These are phyloP conservation scores for Annona squamosa DNA, from an alignment of 164 flowering plant genomes.

Conservation along the genomic window DNA sequence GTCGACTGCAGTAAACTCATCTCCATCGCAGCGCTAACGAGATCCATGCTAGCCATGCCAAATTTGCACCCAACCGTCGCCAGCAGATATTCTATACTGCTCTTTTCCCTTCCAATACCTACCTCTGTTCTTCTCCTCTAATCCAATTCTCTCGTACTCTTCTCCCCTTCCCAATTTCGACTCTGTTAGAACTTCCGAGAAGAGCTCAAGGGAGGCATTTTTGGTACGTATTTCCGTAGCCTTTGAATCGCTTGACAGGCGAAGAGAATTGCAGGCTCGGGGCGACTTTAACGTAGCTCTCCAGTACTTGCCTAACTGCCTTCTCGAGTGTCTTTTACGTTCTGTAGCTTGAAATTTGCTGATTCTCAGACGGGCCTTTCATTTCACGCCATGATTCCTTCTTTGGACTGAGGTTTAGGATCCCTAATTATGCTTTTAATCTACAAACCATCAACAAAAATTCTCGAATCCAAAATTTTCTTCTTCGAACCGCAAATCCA, in stretches of 20 bases:
- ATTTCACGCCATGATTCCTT: background rate
- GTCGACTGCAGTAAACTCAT: no score
- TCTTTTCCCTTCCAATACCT: conserved; percentile 30
- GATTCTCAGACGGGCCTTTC: background rate
- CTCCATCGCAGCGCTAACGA: no score
- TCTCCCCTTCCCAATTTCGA: conserved; percentile 26
- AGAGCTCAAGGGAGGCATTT: conserved; percentile 31
- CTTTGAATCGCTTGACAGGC: conserved; percentile 45
- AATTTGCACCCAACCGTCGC: no score
- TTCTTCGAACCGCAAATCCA: no score
- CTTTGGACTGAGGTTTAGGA: background rate
- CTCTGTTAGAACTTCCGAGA: conserved; percentile 39
- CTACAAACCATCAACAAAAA: no score
- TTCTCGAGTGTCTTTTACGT: background rate
- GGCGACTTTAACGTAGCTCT: conserved; percentile 55
- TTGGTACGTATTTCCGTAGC: conserved; percentile 38
- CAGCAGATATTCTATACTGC: conserved; percentile 11
- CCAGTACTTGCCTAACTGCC: conserved; percentile 15
- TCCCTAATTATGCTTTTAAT: background rate
- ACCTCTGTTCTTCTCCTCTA: conserved; percentile 6
- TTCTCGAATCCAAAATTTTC: no score
- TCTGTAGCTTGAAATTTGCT: background rate
- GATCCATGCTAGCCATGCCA: no score
- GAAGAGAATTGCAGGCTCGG: conserved; percentile 53
- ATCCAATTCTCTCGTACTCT: conserved; percentile 11